Percentiles rank a stretch among this genome's conserved stretches.
These are phyloP conservation scores for Radiomyces spectabilis DNA, from an alignment of 192 early-diverging fungal genomes.

Conservation along the genomic window DNA sequence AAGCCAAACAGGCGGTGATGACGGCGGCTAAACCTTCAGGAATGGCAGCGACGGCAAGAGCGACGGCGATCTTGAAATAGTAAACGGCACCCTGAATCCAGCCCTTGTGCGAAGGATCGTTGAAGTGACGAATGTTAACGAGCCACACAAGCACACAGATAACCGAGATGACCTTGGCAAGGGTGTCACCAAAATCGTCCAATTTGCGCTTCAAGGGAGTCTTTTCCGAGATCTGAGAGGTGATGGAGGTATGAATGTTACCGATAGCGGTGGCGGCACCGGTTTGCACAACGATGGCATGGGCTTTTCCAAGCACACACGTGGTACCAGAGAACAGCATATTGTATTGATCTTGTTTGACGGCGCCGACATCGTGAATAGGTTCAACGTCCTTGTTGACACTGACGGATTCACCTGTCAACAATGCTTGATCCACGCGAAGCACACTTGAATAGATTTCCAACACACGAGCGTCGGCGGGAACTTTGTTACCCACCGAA, in stretches of 20 bases:
- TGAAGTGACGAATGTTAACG: constrained; percentile 97
- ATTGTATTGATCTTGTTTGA: constrained; percentile 96
- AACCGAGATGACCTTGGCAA: constrained; percentile 79
- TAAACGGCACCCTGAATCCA: constrained; percentile 96
- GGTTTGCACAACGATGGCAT: constrained; percentile 81
- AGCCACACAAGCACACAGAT: constrained; percentile 96
- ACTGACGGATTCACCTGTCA: constrained; percentile 93
- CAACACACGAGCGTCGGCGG: constrained; percentile 88
- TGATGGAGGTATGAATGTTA: constrained; percentile 85
- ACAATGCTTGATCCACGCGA: constrained; percentile 88
- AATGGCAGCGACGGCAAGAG: constrained; percentile 96
- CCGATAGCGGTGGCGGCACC: constrained; percentile 91
- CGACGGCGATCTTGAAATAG: constrained; percentile 99
- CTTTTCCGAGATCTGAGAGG: constrained; percentile 78
- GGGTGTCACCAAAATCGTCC: constrained; percentile 90
- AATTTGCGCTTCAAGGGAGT: constrained; percentile 94
- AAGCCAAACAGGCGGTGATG: constrained; percentile 95
- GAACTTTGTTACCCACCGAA: constrained; percentile 91
- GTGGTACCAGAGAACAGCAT: constrained; percentile 97
- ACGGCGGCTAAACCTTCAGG: constrained; percentile 98
- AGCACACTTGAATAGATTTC: constrained; percentile 78
- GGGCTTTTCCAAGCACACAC: constrained; percentile 86
- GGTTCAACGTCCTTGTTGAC: constrained; percentile 71
- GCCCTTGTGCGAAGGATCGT: constrained; percentile 77
- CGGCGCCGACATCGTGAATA: constrained; percentile 61